Evolutionary conservation across 2,329 filamentous ascomycete species (phyloP).

Genomic region (Fusarium mexicanum): DNA sequence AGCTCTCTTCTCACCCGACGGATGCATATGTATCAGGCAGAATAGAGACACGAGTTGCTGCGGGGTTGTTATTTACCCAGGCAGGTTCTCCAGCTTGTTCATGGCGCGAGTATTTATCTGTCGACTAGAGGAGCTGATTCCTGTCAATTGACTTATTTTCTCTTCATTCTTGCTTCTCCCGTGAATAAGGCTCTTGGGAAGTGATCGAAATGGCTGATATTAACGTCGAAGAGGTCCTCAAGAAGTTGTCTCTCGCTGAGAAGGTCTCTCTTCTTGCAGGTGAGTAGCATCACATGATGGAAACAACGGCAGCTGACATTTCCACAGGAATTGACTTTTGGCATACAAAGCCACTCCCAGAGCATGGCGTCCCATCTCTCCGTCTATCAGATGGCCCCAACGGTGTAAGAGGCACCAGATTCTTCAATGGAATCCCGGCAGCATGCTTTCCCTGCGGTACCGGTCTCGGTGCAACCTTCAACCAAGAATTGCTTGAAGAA

Average conservation of each 20-base stretch:
- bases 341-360: slow-evolving; percentile 70
- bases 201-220: slow-evolving; percentile 57
- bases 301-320: neutral
- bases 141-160: slow-evolving; percentile 15
- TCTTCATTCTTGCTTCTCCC: neutral
- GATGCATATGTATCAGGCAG: slow-evolving; percentile 30
- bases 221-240: slow-evolving; percentile 63
- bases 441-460: slow-evolving; percentile 71
- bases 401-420: slow-evolving; percentile 73
- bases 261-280: slow-evolving; percentile 65
- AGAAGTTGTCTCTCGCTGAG: slow-evolving; percentile 62
- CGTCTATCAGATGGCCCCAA: slow-evolving; percentile 76
- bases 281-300: slow-evolving; percentile 37
- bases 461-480: slow-evolving; percentile 67
- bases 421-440: slow-evolving; percentile 70
- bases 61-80: slow-evolving; percentile 36
- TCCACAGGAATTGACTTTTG: slow-evolving; percentile 71
- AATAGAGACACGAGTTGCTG: slow-evolving; percentile 16
- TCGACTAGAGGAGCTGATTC: neutral
- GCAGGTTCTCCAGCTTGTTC: neutral
- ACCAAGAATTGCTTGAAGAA: slow-evolving; percentile 61
- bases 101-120: neutral
- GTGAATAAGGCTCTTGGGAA: neutral
- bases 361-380: slow-evolving; percentile 70
- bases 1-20: neutral